Conservation (phyloP, 2,329 filamentous ascomycete species). For the Cryphonectria parasitica region DNA sequence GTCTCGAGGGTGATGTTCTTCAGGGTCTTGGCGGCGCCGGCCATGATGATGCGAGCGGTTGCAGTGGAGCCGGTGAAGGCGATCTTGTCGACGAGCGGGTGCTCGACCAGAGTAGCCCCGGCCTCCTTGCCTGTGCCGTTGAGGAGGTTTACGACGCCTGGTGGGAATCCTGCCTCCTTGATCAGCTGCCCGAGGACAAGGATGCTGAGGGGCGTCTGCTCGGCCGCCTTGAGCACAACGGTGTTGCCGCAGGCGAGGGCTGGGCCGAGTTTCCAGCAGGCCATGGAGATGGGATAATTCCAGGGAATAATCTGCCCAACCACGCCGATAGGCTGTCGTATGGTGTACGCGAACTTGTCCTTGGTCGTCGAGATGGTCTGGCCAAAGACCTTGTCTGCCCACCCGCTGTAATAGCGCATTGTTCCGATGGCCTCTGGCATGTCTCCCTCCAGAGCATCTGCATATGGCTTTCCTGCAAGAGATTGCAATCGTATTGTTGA, state of each 20-base stretch:
- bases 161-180: constrained; percentile 75
- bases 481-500: not conserved
- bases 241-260: constrained; percentile 68
- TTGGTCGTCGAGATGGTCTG: constrained; percentile 72
- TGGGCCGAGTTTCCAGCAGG: constrained; percentile 75
- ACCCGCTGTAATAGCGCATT: constrained; percentile 49
- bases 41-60: constrained; percentile 77
- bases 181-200: constrained; percentile 69
- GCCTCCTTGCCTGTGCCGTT: constrained; percentile 72
- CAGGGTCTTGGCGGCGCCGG: constrained; percentile 67
- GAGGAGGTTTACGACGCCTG: constrained; percentile 76
- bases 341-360: constrained; percentile 74
- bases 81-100: constrained; percentile 73
- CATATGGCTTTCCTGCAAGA: constrained; percentile 54
- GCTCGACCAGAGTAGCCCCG: constrained; percentile 69
- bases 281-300: constrained; percentile 63
- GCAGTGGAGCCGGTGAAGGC: constrained; percentile 78
- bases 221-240: constrained; percentile 67
- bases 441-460: not conserved
- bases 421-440: constrained; percentile 33
- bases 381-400: constrained; percentile 78
- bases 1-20: constrained; percentile 71
- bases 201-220: constrained; percentile 69
- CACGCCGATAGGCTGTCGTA: constrained; percentile 77
- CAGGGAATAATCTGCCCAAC: constrained; percentile 78